Percentiles rank a stretch among this genome's conserved stretches.
These are phyloP conservation scores for Caryopteris hybrid DNA, from an alignment of 305 asterid genomes.

Conservation along the genomic window DNA sequence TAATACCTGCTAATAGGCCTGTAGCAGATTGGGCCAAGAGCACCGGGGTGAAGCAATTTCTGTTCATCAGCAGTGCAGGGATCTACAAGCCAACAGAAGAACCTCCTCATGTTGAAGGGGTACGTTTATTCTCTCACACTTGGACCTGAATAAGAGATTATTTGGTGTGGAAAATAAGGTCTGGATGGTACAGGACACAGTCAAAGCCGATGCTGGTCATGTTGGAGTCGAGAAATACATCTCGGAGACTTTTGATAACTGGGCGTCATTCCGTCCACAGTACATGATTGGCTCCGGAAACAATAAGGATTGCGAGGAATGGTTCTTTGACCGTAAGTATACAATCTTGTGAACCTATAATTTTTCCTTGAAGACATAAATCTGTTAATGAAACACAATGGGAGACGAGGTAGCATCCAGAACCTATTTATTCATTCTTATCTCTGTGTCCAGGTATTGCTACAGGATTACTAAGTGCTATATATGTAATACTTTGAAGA, in stretches of 20 bases:
- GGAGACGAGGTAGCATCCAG: neutral
- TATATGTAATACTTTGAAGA: neutral
- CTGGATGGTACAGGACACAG: conserved; percentile 58
- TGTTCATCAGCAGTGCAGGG: conserved; percentile 95
- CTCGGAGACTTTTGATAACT: conserved; percentile 55
- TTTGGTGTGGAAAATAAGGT: neutral
- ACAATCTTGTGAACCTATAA: neutral
- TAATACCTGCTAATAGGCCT: conserved; percentile 48
- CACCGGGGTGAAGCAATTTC: conserved; percentile 65
- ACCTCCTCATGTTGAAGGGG: conserved; percentile 99
- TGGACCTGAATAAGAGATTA: neutral
- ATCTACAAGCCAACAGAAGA: conserved; percentile 88
- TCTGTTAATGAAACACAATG: neutral
- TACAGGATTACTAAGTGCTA: neutral
- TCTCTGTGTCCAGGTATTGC: neutral
- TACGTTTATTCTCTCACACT: conserved; percentile 16
- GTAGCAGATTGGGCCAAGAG: conserved; percentile 96
- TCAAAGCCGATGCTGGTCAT: conserved; percentile 90
- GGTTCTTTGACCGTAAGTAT: conserved; percentile 95
- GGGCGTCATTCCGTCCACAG: conserved; percentile 92
- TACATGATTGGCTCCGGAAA: conserved; percentile 98
- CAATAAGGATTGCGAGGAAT: conserved; percentile 96
- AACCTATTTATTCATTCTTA: neutral
- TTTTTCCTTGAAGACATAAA: neutral
- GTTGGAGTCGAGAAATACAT: conserved; percentile 83